Evolutionary conservation across 257 asterid species (phyloP), one percentile per base, ranked within the genome.

Genomic region (Lycium barbarum): DNA sequence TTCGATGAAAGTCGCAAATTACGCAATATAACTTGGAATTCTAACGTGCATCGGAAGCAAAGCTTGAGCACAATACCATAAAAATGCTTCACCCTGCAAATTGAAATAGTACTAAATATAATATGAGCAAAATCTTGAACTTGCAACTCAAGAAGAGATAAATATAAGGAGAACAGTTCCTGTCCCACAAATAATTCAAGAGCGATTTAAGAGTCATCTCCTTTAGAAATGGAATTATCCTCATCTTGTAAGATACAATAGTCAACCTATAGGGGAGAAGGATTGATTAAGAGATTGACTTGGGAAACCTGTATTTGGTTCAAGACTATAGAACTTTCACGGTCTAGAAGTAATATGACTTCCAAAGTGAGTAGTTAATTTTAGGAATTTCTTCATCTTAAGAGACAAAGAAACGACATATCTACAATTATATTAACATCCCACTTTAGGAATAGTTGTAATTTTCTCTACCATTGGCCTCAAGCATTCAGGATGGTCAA

Each of bases 101-200:
- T 63, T 62, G 81, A 83, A 80, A 55, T 47, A 89, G 57, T 54
- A 70, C 71, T 17, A 22, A 81, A 67, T 71, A n/a, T 87, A 65
- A 85, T 83, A 86, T 78, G 20, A 79, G 81, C 59, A 61, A 83
- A 87, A 40, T 61, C 71, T 17, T 49, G 55, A 26, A 65, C 83
- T 66, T 20, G 63, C 22, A 83, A 87, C 58, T 81, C 65, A 65
- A 58, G 38, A 83, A 57, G 66, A 63, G 79, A 98, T 98, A 57
- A 96, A 94, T 33, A 98, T 90, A 57, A 96, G 91, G 73, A 98
- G 98, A 65, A 96, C 95, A 82, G 99, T 96, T 88, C 99, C 98
- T 0, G 98, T 95, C 83, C 99, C 99, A 83, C 99, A 96, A 87
- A 96, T 84, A 96, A 95, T 90, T 96, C 99, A 22, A 96, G 90